phyloP scores from a whole-genome alignment of 2,329 filamentous ascomycete genomes.

The Corniculantispora saksenae region DNA sequence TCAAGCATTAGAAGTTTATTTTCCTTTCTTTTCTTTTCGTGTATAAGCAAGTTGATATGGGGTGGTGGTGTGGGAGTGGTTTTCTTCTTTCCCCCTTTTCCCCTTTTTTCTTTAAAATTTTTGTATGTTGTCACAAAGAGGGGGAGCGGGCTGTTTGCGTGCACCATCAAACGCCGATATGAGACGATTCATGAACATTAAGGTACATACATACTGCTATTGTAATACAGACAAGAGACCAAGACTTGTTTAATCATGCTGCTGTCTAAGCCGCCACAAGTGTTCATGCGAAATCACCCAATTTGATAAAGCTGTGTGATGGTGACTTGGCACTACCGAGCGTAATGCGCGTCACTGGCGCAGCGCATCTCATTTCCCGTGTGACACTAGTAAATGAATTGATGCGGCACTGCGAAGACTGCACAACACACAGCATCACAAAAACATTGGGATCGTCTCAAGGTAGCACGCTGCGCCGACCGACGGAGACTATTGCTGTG shows the following conservation, averaged over 20 bases:
- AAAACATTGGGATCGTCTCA: no score
- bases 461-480: no score
- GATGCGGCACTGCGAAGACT: no score
- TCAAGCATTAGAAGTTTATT: background rate
- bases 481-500: no score
- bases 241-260: background rate
- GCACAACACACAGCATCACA: no score
- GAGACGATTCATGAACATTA: constrained; percentile 17
- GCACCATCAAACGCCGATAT: background rate
- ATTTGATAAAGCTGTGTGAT: background rate
- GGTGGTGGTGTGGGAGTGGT: background rate
- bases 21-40: background rate
- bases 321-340: no score
- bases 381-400: no score
- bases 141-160: background rate
- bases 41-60: background rate
- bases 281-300: background rate
- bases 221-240: constrained; percentile 12
- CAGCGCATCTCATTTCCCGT: no score
- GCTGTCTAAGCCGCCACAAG: no score
- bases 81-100: background rate
- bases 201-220: constrained; percentile 7
- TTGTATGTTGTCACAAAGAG: background rate
- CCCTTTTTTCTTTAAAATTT: background rate
- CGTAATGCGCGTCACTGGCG: no score